phyloP scores from a whole-genome alignment of 257 asterid species.

The Ballota nigra region DNA sequence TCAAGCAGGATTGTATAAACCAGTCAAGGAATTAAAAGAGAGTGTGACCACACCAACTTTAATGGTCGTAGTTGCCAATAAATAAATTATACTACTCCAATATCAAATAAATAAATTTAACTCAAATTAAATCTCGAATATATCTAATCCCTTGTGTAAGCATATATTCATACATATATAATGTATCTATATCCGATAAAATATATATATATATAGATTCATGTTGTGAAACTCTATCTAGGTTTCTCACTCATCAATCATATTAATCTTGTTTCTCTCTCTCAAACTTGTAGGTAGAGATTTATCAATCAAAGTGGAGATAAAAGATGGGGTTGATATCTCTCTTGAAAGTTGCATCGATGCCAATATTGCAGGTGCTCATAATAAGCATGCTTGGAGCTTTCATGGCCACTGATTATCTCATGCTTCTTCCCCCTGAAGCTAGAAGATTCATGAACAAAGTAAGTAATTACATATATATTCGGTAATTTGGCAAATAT shows the following conservation, averaged over 20 bases:
- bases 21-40: too few relatives aligned
- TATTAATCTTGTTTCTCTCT: neutral
- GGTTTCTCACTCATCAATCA: neutral
- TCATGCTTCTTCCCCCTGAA: constrained; percentile 67
- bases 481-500: neutral
- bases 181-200: too few relatives aligned
- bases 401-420: constrained; percentile 76
- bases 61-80: too few relatives aligned
- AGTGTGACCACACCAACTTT: too few relatives aligned
- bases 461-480: constrained; percentile 26
- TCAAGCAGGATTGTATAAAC: too few relatives aligned
- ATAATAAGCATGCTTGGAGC: constrained; percentile 75
- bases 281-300: neutral
- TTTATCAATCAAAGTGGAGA: neutral
- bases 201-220: too few relatives aligned
- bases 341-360: constrained; percentile 82
- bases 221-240: neutral
- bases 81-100: too few relatives aligned
- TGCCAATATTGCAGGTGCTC: constrained; percentile 87
- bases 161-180: too few relatives aligned
- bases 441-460: constrained; percentile 72
- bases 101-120: too few relatives aligned
- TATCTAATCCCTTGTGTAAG: too few relatives aligned
- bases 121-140: too few relatives aligned
- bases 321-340: constrained; percentile 70